Conservation (phyloP, 1,139 yeast species). For the Yamadazyma aaseri region DNA sequence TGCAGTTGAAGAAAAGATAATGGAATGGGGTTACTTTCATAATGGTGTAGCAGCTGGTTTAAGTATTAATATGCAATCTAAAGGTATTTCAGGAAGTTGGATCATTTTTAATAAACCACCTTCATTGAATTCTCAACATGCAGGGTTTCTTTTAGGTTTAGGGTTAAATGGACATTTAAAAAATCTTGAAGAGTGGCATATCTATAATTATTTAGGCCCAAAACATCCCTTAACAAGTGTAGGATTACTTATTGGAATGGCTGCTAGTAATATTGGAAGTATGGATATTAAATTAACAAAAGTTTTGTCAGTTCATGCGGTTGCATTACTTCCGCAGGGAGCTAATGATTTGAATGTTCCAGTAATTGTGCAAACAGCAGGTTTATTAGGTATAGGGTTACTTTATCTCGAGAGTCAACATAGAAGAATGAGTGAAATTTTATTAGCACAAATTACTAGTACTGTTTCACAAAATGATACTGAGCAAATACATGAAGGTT, state of each 20-base stretch:
- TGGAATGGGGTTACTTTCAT: slow-evolving; percentile 89
- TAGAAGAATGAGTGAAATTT: slow-evolving; percentile 81
- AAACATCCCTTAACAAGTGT: slow-evolving; percentile 84
- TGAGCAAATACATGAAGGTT: slow-evolving; percentile 70
- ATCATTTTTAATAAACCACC: slow-evolving; percentile 82
- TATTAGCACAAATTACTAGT: slow-evolving; percentile 65
- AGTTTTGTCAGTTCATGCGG: slow-evolving; percentile 90
- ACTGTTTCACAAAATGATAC: slow-evolving; percentile 57
- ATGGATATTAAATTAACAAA: slow-evolving; percentile 88
- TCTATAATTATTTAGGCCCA: slow-evolving; percentile 89
- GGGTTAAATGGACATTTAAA: slow-evolving; percentile 90
- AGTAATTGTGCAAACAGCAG: slow-evolving; percentile 85
- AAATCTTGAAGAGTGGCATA: slow-evolving; percentile 92
- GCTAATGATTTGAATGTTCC: slow-evolving; percentile 88
- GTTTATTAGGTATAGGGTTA: slow-evolving; percentile 85
- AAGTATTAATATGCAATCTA: slow-evolving; percentile 65
- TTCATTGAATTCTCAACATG: slow-evolving; percentile 75
- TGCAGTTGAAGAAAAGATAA: slow-evolving; percentile 45
- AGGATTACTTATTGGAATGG: slow-evolving; percentile 86
- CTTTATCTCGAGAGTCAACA: slow-evolving; percentile 78
- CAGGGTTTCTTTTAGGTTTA: slow-evolving; percentile 89
- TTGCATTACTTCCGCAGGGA: slow-evolving; percentile 86
- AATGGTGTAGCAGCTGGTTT: slow-evolving; percentile 90
- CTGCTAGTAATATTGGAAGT: slow-evolving; percentile 81
- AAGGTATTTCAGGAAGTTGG: slow-evolving; percentile 88